Evolutionary conservation across 140 eudicot species (phyloP).

Genomic region (Senecio squalidus): DNA sequence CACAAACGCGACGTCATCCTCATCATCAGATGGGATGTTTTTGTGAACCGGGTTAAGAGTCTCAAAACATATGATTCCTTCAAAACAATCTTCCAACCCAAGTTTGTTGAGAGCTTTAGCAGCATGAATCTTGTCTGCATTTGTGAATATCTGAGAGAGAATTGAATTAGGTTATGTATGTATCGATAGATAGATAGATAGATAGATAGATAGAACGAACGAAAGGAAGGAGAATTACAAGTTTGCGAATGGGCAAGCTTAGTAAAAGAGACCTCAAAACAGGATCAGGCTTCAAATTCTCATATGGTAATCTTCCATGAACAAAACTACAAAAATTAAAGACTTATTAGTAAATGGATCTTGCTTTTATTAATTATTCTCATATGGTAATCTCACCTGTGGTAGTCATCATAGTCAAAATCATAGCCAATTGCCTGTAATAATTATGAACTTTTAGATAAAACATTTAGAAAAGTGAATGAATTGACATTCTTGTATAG

Average conservation of each 20-base stretch:
- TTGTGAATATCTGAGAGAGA: slow-evolving; percentile 66
- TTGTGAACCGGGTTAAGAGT: slow-evolving; percentile 77
- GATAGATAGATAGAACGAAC: background rate
- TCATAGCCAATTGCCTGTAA: slow-evolving; percentile 91
- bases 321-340: slow-evolving; percentile 47
- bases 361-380: background rate
- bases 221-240: slow-evolving; percentile 37
- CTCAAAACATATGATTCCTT: slow-evolving; percentile 87
- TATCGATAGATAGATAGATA: too few species aligned
- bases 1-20: slow-evolving; percentile 57
- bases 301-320: slow-evolving; percentile 94
- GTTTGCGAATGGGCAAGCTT: slow-evolving; percentile 80
- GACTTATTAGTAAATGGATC: background rate
- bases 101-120: slow-evolving; percentile 51
- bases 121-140: slow-evolving; percentile 80
- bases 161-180: too few species aligned
- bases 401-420: slow-evolving; percentile 93
- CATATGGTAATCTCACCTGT: slow-evolving; percentile 39
- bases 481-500: slow-evolving; percentile 32
- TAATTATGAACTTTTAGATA: background rate
- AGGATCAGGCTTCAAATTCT: slow-evolving; percentile 84
- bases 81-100: slow-evolving; percentile 83
- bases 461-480: too few species aligned
- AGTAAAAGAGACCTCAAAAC: slow-evolving; percentile 62
- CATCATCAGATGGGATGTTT: slow-evolving; percentile 59